phyloP scores from a whole-genome alignment of 148 eudicot species.

The Agrostemma githago region DNA sequence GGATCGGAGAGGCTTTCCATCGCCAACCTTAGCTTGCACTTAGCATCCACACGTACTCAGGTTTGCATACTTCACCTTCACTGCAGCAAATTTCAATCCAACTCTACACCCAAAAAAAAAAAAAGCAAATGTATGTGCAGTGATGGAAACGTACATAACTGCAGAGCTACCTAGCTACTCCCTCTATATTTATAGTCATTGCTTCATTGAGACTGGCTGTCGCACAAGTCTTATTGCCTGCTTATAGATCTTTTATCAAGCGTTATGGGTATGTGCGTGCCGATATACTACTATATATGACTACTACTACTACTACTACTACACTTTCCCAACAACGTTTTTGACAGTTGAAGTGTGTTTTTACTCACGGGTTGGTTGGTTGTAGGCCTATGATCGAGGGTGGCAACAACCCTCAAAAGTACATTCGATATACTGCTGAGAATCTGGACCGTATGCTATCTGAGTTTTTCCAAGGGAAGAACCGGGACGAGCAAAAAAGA shows the following conservation, averaged over 20 bases:
- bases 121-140: constrained; percentile 9
- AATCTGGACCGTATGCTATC: constrained; percentile 91
- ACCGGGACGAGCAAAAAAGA: constrained; percentile 56
- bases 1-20: constrained; percentile 89
- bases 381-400: constrained; percentile 66
- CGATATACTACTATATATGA: background rate
- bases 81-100: constrained; percentile 62
- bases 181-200: no score
- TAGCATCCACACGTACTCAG: constrained; percentile 59
- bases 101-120: constrained; percentile 50
- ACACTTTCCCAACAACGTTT: no score
- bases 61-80: constrained; percentile 66
- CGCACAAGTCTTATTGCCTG: constrained; percentile 92
- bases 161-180: no score
- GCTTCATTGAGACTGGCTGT: constrained; percentile 77
- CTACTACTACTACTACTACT: no score
- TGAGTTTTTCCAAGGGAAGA: constrained; percentile 87
- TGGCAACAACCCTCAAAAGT: constrained; percentile 83
- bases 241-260: constrained; percentile 65
- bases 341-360: background rate
- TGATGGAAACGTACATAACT: background rate
- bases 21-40: constrained; percentile 66
- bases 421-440: no score
- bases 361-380: background rate
- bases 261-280: constrained; percentile 72